Percentiles rank a stretch among this genome's conserved stretches.
phyloP scores from a whole-genome alignment of 257 asterid genomes.

The Plectranthus barbatus region DNA sequence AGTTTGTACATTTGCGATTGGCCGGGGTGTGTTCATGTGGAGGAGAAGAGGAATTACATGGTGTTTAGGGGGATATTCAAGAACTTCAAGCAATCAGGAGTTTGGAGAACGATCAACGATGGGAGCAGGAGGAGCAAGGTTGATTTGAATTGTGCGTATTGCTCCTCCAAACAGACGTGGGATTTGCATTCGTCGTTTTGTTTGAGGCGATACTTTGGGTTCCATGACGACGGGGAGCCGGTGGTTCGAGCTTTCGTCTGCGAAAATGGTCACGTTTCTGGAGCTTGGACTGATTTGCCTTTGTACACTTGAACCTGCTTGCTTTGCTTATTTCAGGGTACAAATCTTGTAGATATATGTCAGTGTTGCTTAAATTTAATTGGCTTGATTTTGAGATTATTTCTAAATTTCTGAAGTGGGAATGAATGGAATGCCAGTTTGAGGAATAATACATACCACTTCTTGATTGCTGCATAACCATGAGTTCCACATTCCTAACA shows the following conservation, averaged over 20 bases:
- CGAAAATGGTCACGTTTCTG: constrained; percentile 89
- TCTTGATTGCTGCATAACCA: too few species aligned
- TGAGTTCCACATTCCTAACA: too few species aligned
- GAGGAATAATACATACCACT: too few species aligned
- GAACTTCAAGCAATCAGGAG: constrained; percentile 84
- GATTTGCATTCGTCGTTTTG: constrained; percentile 85
- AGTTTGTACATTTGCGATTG: constrained; percentile 76
- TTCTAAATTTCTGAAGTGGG: too few species aligned
- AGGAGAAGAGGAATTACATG: constrained; percentile 91
- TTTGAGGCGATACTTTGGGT: constrained; percentile 72
- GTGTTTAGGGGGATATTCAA: constrained; percentile 75
- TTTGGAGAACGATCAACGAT: constrained; percentile 88
- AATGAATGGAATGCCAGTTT: too few species aligned
- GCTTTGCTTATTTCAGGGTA: not conserved
- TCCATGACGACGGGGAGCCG: constrained; percentile 88
- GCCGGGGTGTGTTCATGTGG: constrained; percentile 82
- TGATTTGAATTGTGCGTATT: constrained; percentile 61
- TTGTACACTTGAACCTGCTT: constrained; percentile 44
- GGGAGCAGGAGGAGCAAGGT: constrained; percentile 52
- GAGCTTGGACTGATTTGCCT: constrained; percentile 98
- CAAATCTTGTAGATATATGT: too few species aligned
- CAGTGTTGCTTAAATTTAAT: too few species aligned
- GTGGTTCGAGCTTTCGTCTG: constrained; percentile 88
- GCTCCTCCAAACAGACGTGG: constrained; percentile 62
- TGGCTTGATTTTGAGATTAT: too few species aligned